These are phyloP conservation scores for Ustilago shanxiensis DNA, from an alignment of 1,284 basidiomycete genomes.

Conservation along the genomic window DNA sequence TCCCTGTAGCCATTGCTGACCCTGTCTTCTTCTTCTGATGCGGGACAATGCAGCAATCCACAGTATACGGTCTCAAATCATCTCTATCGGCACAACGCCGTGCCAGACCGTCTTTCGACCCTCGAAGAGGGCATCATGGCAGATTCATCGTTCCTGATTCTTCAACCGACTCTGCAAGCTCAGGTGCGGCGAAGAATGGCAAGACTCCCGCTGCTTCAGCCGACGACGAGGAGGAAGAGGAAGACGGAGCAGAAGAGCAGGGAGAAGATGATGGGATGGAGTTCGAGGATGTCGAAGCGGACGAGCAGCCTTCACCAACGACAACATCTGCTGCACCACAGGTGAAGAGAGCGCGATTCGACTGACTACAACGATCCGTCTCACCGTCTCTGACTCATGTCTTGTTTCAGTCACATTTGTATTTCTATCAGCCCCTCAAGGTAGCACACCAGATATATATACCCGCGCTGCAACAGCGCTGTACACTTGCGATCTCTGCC, in stretches of 20 bases:
- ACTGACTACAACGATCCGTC: neutral
- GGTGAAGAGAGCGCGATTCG: constrained; percentile 31
- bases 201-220: constrained; percentile 4
- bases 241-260: constrained; percentile 11
- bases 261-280: constrained; percentile 21
- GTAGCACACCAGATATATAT: constrained; percentile 4
- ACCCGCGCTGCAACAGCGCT: constrained; percentile 19
- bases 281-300: constrained; percentile 12
- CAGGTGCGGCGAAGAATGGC: neutral
- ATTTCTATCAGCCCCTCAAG: constrained; percentile 8
- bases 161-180: neutral
- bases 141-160: constrained; percentile 51
- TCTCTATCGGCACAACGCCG: constrained; percentile 46
- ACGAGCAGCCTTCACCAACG: neutral
- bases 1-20: neutral
- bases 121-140: constrained; percentile 61
- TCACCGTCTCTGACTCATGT: neutral
- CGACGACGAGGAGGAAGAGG: constrained; percentile 12
- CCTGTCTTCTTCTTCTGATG: neutral
- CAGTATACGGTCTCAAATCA: constrained; percentile 48
- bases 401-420: neutral
- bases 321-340: neutral
- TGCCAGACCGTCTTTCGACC: constrained; percentile 53
- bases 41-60: constrained; percentile 48
- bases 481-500: neutral